Evolutionary conservation across 176 grass and related monocot species (phyloP).

Genomic region (Canna indica): DNA sequence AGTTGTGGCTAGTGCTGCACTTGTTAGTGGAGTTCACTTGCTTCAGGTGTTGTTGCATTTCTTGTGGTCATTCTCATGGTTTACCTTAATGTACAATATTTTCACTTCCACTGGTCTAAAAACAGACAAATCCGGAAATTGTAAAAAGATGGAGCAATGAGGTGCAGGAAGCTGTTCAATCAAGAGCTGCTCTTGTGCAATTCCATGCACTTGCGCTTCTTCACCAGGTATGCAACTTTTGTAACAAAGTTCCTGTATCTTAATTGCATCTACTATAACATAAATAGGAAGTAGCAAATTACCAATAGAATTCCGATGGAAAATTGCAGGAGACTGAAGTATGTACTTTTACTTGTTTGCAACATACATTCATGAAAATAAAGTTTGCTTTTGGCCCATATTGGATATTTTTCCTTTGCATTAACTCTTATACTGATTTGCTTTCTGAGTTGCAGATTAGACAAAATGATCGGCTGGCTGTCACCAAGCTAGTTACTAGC

Average conservation of each 20-base stretch:
- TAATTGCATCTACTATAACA: background rate
- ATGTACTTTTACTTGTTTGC: too few species aligned
- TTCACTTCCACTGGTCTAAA: too few species aligned
- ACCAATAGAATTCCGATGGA: too few species aligned
- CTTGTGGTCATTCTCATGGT: background rate
- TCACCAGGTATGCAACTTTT: slow-evolving; percentile 96
- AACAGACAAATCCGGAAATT: slow-evolving; percentile 82
- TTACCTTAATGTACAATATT: background rate
- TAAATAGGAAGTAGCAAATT: too few species aligned
- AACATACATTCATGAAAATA: too few species aligned
- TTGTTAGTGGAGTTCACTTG: slow-evolving; percentile 97
- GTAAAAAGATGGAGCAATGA: slow-evolving; percentile 99
- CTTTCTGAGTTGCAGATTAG: slow-evolving; percentile 54
- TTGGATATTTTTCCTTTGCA: too few species aligned
- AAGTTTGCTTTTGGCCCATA: too few species aligned
- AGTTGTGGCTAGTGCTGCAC: slow-evolving; percentile 88
- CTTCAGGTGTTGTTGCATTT: slow-evolving; percentile 44
- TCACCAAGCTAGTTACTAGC: slow-evolving; percentile 92
- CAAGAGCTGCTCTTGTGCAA: slow-evolving; percentile 86
- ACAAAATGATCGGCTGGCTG: slow-evolving; percentile 93
- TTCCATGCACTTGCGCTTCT: slow-evolving; percentile 97
- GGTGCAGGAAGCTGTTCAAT: slow-evolving; percentile 97
- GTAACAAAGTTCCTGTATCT: background rate
- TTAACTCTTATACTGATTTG: background rate
- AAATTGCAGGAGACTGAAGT: too few species aligned